A percentile compares a stretch with the other conserved stretches of the same genome.
These are phyloP conservation scores for Takakia lepidozioides DNA, from an alignment of 225 moss, liverwort and hornwort genomes.

Conservation along the genomic window DNA sequence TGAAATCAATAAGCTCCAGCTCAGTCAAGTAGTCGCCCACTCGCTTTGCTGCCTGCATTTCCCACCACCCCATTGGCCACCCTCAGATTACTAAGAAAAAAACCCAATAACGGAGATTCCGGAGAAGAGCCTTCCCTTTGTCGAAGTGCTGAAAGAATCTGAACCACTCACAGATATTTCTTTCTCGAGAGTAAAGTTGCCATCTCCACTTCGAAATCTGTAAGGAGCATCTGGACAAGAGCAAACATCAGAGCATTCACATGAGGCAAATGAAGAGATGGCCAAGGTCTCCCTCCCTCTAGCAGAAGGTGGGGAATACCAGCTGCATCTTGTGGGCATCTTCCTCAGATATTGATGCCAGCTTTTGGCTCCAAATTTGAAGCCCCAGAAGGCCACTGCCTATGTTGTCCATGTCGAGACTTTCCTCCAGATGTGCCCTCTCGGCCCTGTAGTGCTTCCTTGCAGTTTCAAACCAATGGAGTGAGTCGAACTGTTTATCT, in stretches of 20 bases:
- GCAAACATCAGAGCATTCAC: too few relatives aligned
- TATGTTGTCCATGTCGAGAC: conserved; percentile 84
- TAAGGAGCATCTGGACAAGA: too few relatives aligned
- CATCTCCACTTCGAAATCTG: background rate
- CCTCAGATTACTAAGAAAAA: too few relatives aligned
- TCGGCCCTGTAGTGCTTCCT: conserved; percentile 63
- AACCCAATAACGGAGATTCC: background rate
- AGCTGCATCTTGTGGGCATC: conserved; percentile 92
- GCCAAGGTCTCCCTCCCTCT: too few relatives aligned
- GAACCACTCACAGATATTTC: background rate
- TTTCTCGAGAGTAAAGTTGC: background rate
- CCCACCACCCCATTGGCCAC: conserved; percentile 4
- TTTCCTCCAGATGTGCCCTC: conserved; percentile 75
- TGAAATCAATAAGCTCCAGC: conserved; percentile 85
- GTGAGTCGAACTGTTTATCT: conserved; percentile 87
- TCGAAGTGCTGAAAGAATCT: too few relatives aligned
- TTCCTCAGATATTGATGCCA: conserved; percentile 90
- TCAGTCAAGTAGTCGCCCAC: conserved; percentile 60
- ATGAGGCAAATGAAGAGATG: too few relatives aligned
- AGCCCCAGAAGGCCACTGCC: conserved; percentile 83
- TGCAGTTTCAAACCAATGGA: conserved; percentile 94
- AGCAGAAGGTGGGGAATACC: conserved; percentile 26
- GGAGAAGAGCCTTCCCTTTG: too few relatives aligned
- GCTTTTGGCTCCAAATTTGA: conserved; percentile 97
- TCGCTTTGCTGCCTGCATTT: conserved; percentile 70